Evolutionary conservation across 148 eudicot species (phyloP), one percentile per base, ranked within the genome.

Genomic region (Dysphania ambrosioides): DNA sequence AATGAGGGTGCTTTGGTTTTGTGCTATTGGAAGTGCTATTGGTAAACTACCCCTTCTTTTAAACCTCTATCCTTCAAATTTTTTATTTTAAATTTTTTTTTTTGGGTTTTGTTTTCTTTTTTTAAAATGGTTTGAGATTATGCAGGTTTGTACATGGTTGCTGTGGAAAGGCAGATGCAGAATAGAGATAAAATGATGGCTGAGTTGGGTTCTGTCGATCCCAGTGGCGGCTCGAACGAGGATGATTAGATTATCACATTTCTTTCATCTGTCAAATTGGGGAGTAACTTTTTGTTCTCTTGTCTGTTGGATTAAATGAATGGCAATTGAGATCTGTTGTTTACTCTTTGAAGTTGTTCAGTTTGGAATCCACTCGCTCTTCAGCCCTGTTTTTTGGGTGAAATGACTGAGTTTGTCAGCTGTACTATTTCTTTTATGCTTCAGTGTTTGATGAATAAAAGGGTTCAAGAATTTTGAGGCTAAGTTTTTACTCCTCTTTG

Each of bases 1-100:
- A 31, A 84, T 83, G 83, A 88, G 97, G 85, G 35, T 89, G 74
- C 89, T 93, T 1, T 93, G 98, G 97, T 63, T 73, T 13, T 85
- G 89, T 83, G 98, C 98, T 59, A 27, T 93, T 70, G 98, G 98
- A 81, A 93, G 92, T 82, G 98, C 89, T 40, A 38, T 86, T 57
- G 83, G 98, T 90, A 86, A 42, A 29, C 1, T 53, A 12, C 26
- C 44, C 19, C 31, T 19, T 51, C 6, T 76, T 76, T 15, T 60
- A n/a, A n/a, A n/a, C n/a, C n/a, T n/a, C n/a, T n/a, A n/a, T n/a
- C n/a, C n/a, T n/a, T n/a, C n/a, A n/a, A n/a, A n/a, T n/a, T n/a
- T n/a, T n/a, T n/a, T n/a, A n/a, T n/a, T n/a, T n/a, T n/a, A n/a
- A n/a, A n/a, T n/a, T n/a, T n/a, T n/a, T n/a, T n/a, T n/a, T n/a